These are phyloP conservation scores for Medicago lupulina DNA, from an alignment of 306 rosid genomes.

Conservation along the genomic window DNA sequence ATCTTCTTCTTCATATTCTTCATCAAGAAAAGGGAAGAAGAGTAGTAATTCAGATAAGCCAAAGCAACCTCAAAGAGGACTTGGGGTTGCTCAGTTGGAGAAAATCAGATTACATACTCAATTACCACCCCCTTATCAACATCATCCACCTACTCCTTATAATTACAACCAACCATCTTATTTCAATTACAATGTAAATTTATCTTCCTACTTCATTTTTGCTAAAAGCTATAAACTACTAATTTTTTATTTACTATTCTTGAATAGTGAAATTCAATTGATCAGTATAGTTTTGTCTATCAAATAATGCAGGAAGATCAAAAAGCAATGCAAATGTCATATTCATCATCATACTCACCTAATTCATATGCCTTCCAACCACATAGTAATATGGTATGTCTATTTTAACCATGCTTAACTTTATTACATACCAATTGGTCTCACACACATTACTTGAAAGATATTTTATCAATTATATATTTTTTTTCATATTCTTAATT, in stretches of 20 bases:
- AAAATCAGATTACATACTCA: conserved; percentile 93
- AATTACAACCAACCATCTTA: conserved; percentile 24
- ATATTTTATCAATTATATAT: not conserved
- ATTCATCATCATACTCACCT: conserved; percentile 59
- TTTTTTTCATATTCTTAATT: not conserved
- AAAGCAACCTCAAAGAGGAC: conserved; percentile 97
- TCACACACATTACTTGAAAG: not conserved
- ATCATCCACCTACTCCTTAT: conserved; percentile 42
- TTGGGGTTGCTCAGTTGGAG: conserved; percentile 97
- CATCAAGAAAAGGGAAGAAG: conserved; percentile 76
- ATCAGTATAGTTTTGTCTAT: not conserved
- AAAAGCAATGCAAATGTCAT: conserved; percentile 60
- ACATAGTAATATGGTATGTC: conserved; percentile 59
- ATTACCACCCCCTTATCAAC: conserved; percentile 44
- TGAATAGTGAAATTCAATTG: not conserved
- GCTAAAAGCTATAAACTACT: not conserved
- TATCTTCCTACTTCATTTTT: not conserved
- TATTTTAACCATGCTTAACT: not conserved
- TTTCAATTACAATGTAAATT: conserved; percentile 57
- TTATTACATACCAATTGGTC: conserved; percentile 1
- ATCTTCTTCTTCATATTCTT: conserved; percentile 50
- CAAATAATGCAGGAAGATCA: conserved; percentile 68
- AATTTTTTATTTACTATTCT: not conserved
- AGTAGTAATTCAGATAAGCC: conserved; percentile 65
- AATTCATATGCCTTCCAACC: conserved; percentile 66